Evolutionary conservation across 225 moss, liverwort and hornwort species (phyloP), one percentile per base, ranked within the genome.

Genomic region (Straminergon stramineum): DNA sequence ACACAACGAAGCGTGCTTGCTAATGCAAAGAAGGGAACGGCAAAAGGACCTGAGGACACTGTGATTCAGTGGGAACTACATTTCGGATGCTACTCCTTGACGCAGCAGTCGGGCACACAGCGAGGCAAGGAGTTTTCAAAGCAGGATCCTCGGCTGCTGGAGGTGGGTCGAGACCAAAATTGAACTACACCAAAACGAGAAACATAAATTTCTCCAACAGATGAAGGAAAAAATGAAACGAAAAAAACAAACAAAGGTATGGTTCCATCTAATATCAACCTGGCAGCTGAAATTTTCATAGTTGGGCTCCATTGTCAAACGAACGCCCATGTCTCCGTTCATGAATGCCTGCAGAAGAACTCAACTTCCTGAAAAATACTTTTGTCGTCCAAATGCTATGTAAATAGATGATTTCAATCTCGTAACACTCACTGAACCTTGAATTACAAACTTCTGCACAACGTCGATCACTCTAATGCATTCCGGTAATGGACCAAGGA

Each of bases 281-380:
- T 99, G 97, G 92, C 99, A 99, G 90, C 96, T 99, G 91, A 95
- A 99, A 92, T 95, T 93, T 55, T 92, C 93, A 87, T 97, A 99
- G 83, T 99, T 99, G 64, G 99, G 99, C 84, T 97, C 99, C 92
- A 99, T 99, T 31, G 95, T 89, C 60, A 99, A 92, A 53, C 95
- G 95, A 81, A 96, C 93, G 75, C 95, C 96, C 97, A 99, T 96
- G 77, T 92, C 93, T 52, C 95, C 94, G 82, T 90, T 92, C 87
- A 97, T 97, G 53, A 99, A 99, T 60, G 91, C 92, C 97, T 95
- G 90, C 67, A 88, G 34, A 76, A 82, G 56, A 66, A 80, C 17
- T 43, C 86, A 77, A 84, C 58, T 27, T 65, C 66, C 65, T 90
- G 17, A 85, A 26, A 87, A 63, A 35, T 78, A 4, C 7, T 75